Evolutionary conservation across 768 basidiomycete genomes (phyloP).

Genomic region (Leccinellum rugosiceps): DNA sequence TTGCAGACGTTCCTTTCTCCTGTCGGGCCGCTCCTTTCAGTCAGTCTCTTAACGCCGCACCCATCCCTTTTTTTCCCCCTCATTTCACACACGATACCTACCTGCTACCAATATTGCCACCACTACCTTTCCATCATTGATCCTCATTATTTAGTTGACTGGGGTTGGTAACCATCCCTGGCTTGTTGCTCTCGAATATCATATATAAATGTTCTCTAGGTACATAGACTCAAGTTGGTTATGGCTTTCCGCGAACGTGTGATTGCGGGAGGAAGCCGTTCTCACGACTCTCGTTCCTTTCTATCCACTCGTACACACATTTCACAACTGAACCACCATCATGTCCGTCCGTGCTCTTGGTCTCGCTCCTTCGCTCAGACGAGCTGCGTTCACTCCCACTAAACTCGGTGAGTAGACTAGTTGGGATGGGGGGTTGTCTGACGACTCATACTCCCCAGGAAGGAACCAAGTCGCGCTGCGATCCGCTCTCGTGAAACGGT

Average conservation of each 20-base stretch:
- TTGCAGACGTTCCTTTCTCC: conserved; percentile 10
- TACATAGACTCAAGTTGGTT: background rate
- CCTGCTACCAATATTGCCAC: conserved; percentile 17
- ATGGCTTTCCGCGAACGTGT: background rate
- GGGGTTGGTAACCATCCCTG: conserved; percentile 1
- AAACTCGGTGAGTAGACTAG: background rate
- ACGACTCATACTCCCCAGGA: conserved; percentile 26
- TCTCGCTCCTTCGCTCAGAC: conserved; percentile 54
- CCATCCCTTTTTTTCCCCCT: background rate
- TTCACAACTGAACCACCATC: conserved; percentile 31
- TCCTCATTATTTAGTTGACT: background rate
- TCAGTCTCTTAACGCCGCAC: background rate
- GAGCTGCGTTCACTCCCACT: conserved; percentile 39
- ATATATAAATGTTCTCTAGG: conserved; percentile 6
- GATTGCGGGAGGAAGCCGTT: conserved; percentile 8
- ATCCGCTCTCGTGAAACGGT: conserved; percentile 42
- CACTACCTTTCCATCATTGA: background rate
- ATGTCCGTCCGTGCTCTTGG: conserved; percentile 52
- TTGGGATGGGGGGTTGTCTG: background rate
- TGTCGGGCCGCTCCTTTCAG: background rate
- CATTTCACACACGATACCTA: conserved; percentile 8
- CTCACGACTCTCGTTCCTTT: conserved; percentile 14
- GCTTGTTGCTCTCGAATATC: conserved; percentile 12
- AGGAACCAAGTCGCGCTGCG: conserved; percentile 39
- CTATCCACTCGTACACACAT: background rate